Percentiles rank a stretch among this genome's conserved stretches.
phyloP scores from a whole-genome alignment of 2,329 filamentous ascomycete genomes.

The Diaporthe velutina region DNA sequence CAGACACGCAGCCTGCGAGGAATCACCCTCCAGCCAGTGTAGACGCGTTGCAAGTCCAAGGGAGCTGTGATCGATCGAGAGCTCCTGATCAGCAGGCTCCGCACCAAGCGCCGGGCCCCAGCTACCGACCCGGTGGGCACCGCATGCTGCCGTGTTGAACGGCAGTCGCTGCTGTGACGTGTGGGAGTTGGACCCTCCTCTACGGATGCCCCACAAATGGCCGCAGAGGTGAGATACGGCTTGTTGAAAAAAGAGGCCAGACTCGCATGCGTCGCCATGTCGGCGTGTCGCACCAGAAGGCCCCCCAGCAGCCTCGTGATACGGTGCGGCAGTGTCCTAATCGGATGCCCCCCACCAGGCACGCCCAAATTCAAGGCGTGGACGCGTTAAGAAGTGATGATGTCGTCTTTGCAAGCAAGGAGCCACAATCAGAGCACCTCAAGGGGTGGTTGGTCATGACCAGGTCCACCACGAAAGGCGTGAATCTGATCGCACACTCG shows the following conservation, averaged over 20 bases:
- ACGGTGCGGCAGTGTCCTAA: slow-evolving; percentile 20
- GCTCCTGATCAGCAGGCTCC: slow-evolving; percentile 22
- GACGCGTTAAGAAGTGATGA: slow-evolving; percentile 23
- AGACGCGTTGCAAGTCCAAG: slow-evolving; percentile 10
- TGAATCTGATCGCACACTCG: slow-evolving; percentile 7
- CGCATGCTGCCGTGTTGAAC: slow-evolving; percentile 29
- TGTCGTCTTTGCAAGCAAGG: slow-evolving; percentile 34
- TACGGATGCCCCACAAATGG: slow-evolving; percentile 33
- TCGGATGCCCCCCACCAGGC: neutral
- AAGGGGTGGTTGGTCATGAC: slow-evolving; percentile 22
- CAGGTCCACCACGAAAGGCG: neutral
- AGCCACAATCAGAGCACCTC: slow-evolving; percentile 31
- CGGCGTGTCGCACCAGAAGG: slow-evolving; percentile 28
- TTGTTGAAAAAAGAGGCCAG: slow-evolving; percentile 8
- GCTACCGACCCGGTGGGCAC: slow-evolving; percentile 34
- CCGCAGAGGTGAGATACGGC: slow-evolving; percentile 3
- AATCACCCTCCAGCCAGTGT: slow-evolving; percentile 20
- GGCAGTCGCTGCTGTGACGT: slow-evolving; percentile 30
- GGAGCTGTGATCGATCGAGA: slow-evolving; percentile 16
- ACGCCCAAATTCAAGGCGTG: slow-evolving; percentile 1
- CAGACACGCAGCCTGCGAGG: slow-evolving; percentile 21
- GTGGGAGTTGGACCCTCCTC: slow-evolving; percentile 32
- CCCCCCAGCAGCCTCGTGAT: slow-evolving; percentile 30
- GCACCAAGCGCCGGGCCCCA: slow-evolving; percentile 33
- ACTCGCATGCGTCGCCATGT: slow-evolving; percentile 32